phyloP scores from a whole-genome alignment of 164 flowering plant genomes.

The Amborella trichopoda region DNA sequence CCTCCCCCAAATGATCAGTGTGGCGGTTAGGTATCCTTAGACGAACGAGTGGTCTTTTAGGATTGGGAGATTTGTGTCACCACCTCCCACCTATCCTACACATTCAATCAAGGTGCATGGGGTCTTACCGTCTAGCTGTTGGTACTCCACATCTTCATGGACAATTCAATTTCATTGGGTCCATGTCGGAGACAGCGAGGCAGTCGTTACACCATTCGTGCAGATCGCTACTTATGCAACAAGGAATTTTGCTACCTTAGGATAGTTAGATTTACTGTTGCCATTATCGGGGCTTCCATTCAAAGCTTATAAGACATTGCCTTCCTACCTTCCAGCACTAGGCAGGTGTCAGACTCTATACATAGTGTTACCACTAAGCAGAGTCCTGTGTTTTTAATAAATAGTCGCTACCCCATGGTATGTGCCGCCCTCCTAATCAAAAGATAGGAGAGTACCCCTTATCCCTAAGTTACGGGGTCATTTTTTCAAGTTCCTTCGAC shows the following conservation, averaged over 20 bases:
- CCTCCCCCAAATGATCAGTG: too few species aligned
- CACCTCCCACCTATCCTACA: too few species aligned
- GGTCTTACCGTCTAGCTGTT: neutral
- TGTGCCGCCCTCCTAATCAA: conserved; percentile 1
- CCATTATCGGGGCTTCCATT: neutral
- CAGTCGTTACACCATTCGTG: conserved; percentile 8
- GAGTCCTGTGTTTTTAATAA: conserved; percentile 3
- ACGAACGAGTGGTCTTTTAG: too few species aligned
- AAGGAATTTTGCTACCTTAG: conserved; percentile 8
- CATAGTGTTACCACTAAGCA: neutral
- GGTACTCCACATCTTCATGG: neutral
- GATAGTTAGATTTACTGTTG: conserved; percentile 3
- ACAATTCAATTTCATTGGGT: neutral
- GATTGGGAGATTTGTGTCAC: too few species aligned
- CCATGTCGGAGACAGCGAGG: conserved; percentile 3
- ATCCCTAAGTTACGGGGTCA: conserved; percentile 2
- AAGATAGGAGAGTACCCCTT: conserved; percentile 6
- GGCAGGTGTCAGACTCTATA: neutral
- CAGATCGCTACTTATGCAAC: conserved; percentile 8
- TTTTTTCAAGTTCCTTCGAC: neutral
- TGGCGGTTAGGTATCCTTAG: too few species aligned
- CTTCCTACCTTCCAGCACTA: conserved; percentile 1
- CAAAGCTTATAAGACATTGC: conserved; percentile 1
- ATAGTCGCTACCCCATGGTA: conserved; percentile 1
- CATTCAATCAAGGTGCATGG: neutral